Base-by-base conservation (phyloP, 352 stramenopile species). In the Globisporangium nunn region DNA sequence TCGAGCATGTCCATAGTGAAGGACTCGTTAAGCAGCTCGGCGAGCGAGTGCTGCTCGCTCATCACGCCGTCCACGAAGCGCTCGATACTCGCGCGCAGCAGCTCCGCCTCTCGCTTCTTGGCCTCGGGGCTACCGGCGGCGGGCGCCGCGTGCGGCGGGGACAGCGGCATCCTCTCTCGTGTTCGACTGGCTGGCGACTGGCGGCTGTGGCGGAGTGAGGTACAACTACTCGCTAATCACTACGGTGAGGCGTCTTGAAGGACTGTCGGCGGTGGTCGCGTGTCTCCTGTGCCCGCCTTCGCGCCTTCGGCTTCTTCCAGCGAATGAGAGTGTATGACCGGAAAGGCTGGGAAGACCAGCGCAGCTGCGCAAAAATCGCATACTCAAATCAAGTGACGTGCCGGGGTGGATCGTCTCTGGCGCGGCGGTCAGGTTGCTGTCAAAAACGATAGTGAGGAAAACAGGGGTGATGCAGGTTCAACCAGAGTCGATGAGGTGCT, bases 1-100 rank as follows among this genome's bases (percentile, higher is more conserved):
- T 93, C 82, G 33, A 93, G 62, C 82, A 93, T 93, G 37, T 93
- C 79, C 57, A 85, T 79, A 58, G 78, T 75, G 63, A 93, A 93
- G 18, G 71, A 85, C 63, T 89, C 80, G 66, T 93, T 93, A 31
- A 93, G 71, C 46, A 93, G 63, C 52, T 88, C 63, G 5, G 67
- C 68, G 47, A 93, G 63, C 53, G 73, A 62, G 63, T 81, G 86
- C 56, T 74, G 52, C 28, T 81, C 70, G 53, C 74, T 75, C 73
- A 85, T 91, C 51, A 91, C 62, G n/a, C 75, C 82, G 58, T 93
- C 82, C 50, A 93, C 82, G 57, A 93, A 93, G 45, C 73, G 75
- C 72, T 93, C 82, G 49, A 93, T 90, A 62, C 83, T 89, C 49
- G 65, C 63, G 47, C 82, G 82, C 58, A 86, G 62, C 45, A 69